phyloP scores from a whole-genome alignment of 2,329 filamentous ascomycete species.

The Diaporthe vaccinii region DNA sequence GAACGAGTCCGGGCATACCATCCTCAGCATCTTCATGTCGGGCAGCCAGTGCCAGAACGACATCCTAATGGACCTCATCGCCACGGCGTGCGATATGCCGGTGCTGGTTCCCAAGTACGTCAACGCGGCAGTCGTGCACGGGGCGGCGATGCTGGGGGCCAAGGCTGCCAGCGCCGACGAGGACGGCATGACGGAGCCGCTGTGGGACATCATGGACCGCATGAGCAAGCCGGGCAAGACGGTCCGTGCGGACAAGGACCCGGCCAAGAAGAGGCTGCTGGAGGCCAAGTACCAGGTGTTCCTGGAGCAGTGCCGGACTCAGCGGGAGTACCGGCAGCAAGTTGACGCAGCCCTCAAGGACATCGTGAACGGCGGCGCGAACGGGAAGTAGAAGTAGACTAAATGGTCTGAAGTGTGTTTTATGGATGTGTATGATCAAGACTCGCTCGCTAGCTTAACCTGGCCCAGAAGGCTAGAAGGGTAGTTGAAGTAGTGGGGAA shows the following conservation, averaged over 20 bases:
- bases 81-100: conserved; percentile 91
- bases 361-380: conserved; percentile 11
- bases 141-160: conserved; percentile 97
- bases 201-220: conserved; percentile 98
- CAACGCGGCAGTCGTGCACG: conserved; percentile 94
- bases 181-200: conserved; percentile 83
- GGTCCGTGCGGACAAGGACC: conserved; percentile 80
- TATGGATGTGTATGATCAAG: not conserved
- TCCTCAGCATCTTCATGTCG: conserved; percentile 98
- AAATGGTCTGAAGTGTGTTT: not conserved
- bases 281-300: conserved; percentile 96
- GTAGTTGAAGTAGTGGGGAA: not conserved
- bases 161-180: conserved; percentile 91
- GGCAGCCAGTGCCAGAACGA: conserved; percentile 97
- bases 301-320: conserved; percentile 88
- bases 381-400: conserved; percentile 46
- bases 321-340: conserved; percentile 84
- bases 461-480: not conserved
- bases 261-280: conserved; percentile 82
- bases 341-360: conserved; percentile 74
- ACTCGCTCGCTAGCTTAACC: not conserved
- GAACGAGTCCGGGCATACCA: conserved; percentile 89
- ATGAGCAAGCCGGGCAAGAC: conserved; percentile 95
- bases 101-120: conserved; percentile 95
- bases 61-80: conserved; percentile 90